Evolutionary conservation across 331 rosid species (phyloP), one percentile per base, ranked within the genome.

Genomic region (Acacia pycnantha): DNA sequence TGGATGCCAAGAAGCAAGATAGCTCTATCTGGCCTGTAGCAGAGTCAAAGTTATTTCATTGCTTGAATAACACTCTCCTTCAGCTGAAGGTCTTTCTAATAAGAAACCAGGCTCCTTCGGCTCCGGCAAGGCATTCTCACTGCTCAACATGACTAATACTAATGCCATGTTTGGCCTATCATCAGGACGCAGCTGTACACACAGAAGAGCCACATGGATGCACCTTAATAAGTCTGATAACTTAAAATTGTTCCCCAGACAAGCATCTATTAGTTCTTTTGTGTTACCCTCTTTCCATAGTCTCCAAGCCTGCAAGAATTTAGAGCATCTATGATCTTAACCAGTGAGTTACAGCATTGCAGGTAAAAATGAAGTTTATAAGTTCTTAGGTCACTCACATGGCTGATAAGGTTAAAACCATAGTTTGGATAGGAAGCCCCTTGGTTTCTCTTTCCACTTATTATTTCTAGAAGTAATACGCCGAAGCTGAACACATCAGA

Each of bases 261-360:
- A 40, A 22, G 71, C 2, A 61, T 76, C 71, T 41, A 76, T 15
- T 11, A 76, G 29, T 26, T 76, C 37, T 58, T 14, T 15, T 37
- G 80, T 31, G 6, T 24, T 40, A 10, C 21, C 80, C 22, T 40
- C 80, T 18, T 76, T 59, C 80, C 80, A 76, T 31, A 76, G 33
- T 47, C 33, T 76, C 80, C 80, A 76, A 58, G 80, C 71, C 80
- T 76, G 71, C 71, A 66, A 40, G 26, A 76, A 76, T 61, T 59
- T 31, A 76, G 61, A 37, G 46, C 14, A 33, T 35, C 16, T 33
- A 8, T 66, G 26, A 66, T 33, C 44, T 31, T 8, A 26, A 58
- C 21, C 37, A 40, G 24, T 41, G 12, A 41, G 33, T 11, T 22
- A 24, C 10, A 46, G 47, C n/a, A 19, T 41, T 27, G 27, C 13